Evolutionary conservation across 805 yeast species (phyloP).

Genomic region (Kuraishia cidri): DNA sequence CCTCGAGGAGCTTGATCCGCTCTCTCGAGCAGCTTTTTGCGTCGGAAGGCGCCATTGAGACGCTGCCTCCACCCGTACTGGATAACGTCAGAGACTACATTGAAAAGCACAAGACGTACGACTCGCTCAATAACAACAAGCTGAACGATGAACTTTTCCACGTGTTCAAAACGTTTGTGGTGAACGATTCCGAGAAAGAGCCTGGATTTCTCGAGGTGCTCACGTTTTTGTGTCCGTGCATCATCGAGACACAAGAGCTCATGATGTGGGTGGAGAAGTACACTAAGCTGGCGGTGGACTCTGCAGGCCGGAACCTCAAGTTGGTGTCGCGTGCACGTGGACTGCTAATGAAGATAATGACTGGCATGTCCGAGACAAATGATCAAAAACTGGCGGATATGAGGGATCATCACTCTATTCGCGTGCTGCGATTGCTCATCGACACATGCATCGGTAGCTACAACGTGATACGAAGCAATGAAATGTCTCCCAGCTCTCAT

Average conservation of each 20-base stretch:
- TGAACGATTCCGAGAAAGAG: slow-evolving; percentile 22
- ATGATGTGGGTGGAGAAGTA: slow-evolving; percentile 41
- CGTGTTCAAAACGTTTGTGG: slow-evolving; percentile 22
- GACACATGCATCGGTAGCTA: slow-evolving; percentile 11
- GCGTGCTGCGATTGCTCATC: slow-evolving; percentile 10
- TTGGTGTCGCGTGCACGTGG: too few relatives aligned
- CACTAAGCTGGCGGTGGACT: slow-evolving; percentile 42
- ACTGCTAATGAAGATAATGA: too few relatives aligned
- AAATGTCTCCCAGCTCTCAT: slow-evolving; percentile 12
- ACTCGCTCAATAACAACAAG: slow-evolving; percentile 18
- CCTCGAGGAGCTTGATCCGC: slow-evolving; percentile 6
- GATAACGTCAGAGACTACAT: slow-evolving; percentile 5
- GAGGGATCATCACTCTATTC: slow-evolving; percentile 7
- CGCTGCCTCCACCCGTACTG: not conserved
- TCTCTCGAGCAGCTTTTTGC: slow-evolving; percentile 7
- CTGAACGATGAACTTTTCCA: slow-evolving; percentile 26
- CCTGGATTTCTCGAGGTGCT: slow-evolving; percentile 28
- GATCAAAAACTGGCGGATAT: slow-evolving; percentile 3
- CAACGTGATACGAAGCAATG: too few relatives aligned
- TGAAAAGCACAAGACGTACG: slow-evolving; percentile 24
- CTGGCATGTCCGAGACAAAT: too few relatives aligned
- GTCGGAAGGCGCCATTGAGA: not conserved
- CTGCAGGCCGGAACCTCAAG: too few relatives aligned
- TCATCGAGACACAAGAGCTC: slow-evolving; percentile 21
- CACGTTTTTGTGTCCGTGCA: slow-evolving; percentile 21